These are phyloP conservation scores for Mortierella sp. DNA, from an alignment of 371 early-diverging fungal genomes.

Conservation along the genomic window DNA sequence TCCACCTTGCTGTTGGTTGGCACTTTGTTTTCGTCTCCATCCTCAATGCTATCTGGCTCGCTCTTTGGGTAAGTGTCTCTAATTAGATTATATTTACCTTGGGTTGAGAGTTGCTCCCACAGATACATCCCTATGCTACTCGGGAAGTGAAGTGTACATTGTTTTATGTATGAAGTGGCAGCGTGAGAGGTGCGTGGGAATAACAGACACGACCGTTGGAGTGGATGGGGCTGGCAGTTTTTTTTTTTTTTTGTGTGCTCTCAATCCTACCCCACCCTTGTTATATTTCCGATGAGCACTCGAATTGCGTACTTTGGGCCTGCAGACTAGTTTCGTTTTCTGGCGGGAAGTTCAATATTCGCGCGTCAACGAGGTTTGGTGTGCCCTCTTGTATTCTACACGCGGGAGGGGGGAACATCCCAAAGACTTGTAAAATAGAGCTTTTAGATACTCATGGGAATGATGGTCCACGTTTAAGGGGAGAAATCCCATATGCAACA, in stretches of 20 bases:
- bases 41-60: constrained; percentile 71
- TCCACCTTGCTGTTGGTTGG: constrained; percentile 75
- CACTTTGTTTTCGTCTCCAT: constrained; percentile 76
- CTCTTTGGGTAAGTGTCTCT: constrained; percentile 64
- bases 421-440: too few species aligned
- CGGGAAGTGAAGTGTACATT: neutral
- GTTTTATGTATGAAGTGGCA: neutral
- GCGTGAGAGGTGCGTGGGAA: too few species aligned
- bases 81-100: neutral
- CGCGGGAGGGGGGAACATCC: neutral
- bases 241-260: neutral
- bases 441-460: neutral
- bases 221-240: too few species aligned
- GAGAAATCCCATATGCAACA: neutral
- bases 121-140: too few species aligned
- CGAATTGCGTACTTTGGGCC: neutral
- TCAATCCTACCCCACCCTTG: neutral
- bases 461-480: neutral
- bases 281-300: neutral
- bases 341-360: neutral
- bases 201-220: too few species aligned
- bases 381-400: too few species aligned
- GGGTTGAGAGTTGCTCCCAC: neutral
- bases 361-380: too few species aligned
- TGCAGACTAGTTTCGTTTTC: neutral